phyloP scores from a whole-genome alignment of 2,329 filamentous ascomycete genomes.

The Tolypocladium cylindrosporum region DNA sequence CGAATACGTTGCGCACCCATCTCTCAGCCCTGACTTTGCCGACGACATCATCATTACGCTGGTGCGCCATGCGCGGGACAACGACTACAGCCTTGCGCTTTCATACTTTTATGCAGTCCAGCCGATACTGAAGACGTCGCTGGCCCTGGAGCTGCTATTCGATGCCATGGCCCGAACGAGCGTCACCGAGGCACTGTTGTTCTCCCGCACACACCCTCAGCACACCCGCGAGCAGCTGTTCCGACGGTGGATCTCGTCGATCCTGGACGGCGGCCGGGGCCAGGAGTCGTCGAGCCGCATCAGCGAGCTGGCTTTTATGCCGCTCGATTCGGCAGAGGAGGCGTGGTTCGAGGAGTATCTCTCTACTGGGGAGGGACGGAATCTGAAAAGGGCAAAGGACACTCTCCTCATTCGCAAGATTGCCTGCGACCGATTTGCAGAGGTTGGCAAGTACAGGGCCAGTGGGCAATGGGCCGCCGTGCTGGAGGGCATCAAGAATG shows the following conservation, averaged over 20 bases:
- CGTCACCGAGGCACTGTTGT: constrained; percentile 64
- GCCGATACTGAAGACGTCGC: constrained; percentile 56
- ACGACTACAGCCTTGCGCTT: constrained; percentile 56
- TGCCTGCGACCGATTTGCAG: constrained; percentile 50
- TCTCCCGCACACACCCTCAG: constrained; percentile 55
- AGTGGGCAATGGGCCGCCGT: constrained; percentile 38
- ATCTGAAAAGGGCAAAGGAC: constrained; percentile 56
- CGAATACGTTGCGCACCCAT: constrained; percentile 69
- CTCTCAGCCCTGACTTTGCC: constrained; percentile 68
- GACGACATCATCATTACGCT: constrained; percentile 70
- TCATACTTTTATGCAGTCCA: constrained; percentile 71
- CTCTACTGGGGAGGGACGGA: constrained; percentile 52
- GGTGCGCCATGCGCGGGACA: constrained; percentile 47
- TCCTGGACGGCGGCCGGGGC: constrained; percentile 33
- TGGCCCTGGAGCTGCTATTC: constrained; percentile 58
- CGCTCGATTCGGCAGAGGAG: constrained; percentile 63
- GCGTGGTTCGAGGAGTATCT: constrained; percentile 64
- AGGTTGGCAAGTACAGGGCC: constrained; percentile 31
- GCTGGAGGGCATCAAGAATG: constrained; percentile 40
- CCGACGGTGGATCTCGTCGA: constrained; percentile 51
- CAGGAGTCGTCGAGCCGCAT: constrained; percentile 43
- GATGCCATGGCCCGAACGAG: constrained; percentile 56
- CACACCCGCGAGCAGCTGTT: constrained; percentile 55
- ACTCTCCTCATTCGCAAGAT: constrained; percentile 66
- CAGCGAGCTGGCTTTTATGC: constrained; percentile 62